Base-by-base conservation (phyloP, 108 stramenopile species). In the Skeletonema tropicum region DNA sequence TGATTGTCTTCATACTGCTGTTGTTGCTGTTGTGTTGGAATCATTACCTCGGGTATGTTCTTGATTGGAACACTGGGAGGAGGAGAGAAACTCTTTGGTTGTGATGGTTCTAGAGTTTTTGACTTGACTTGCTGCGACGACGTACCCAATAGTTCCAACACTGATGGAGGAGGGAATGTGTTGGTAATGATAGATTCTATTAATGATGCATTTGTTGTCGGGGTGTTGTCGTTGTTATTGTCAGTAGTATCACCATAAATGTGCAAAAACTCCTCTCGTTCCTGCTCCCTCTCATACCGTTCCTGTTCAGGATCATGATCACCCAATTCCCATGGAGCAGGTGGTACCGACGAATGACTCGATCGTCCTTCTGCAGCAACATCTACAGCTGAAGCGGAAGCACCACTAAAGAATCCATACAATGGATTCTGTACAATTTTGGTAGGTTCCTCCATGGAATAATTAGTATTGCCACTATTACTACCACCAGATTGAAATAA, bases 321-420 rank as follows among this genome's bases (percentile, higher is more conserved):
- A 15, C 74, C 81, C 57, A 72, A 46, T 68, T 82, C 81, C 81
- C 81, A 82, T 33, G 70, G 81, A 39, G 81, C 81, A 55, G 81
- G 81, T 26, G 81, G 81, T 49, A 67, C 48, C 9, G 57, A 45
- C 9, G 57, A 45, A 39, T 11, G 11, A 55, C 23, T 15, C 15
- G 19, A 9, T 26, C 64, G 49, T 17, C 32, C 32, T 12, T 41
- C 32, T 12, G 15, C 36, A 19, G 15, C 36, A 19, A 58, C 9
- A 23, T 57, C 64, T 32, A 33, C 42, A 6, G 17, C 19, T 19
- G 55, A n/a, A n/a, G 26, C 26, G 26, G 26, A 29, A 1, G 2
- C 33, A 5, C 6, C 55, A 33, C 26, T 41, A 19, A 25, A 48
- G 70, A 76, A 82, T 57, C 66, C 60, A n/a, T 32, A 39, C 2